These are phyloP conservation scores for Calonectria hongkongensis DNA, from an alignment of 2,329 filamentous ascomycete species.

Conservation along the genomic window DNA sequence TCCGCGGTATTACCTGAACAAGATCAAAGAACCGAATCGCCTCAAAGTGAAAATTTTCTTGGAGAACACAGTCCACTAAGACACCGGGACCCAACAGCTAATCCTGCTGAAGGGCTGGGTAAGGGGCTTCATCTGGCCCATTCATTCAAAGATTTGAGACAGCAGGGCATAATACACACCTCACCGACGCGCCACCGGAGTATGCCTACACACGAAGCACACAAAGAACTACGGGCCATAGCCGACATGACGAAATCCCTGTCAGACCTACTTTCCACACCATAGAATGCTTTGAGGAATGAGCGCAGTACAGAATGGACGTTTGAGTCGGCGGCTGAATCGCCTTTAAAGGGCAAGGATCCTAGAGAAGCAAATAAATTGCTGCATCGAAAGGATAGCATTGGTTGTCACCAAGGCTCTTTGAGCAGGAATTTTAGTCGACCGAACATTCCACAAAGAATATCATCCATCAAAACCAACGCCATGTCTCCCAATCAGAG, in stretches of 20 bases:
- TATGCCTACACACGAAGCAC: constrained; percentile 33
- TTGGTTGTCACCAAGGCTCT: constrained; percentile 51
- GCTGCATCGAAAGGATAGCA: neutral
- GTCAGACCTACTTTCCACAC: constrained; percentile 21
- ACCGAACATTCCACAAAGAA: constrained; percentile 60
- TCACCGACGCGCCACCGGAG: constrained; percentile 44
- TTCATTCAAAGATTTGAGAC: constrained; percentile 32
- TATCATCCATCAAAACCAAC: constrained; percentile 58
- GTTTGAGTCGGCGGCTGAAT: constrained; percentile 10
- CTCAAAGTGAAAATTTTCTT: neutral
- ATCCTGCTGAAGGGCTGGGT: neutral
- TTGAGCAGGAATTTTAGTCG: constrained; percentile 51
- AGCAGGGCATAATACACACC: constrained; percentile 22
- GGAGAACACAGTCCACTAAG: neutral
- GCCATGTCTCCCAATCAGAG: constrained; percentile 51
- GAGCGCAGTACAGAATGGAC: constrained; percentile 17
- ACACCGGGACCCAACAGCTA: neutral
- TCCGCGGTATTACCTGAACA: constrained; percentile 35
- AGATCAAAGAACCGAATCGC: neutral
- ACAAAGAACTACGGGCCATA: constrained; percentile 21
- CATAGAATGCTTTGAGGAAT: constrained; percentile 13
- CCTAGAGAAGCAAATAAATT: neutral
- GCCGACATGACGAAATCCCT: constrained; percentile 36
- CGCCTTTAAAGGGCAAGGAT: neutral
- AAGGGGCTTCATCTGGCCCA: constrained; percentile 28